phyloP scores from a whole-genome alignment of 352 stramenopile species.

The Phytophthora gonapodyides region DNA sequence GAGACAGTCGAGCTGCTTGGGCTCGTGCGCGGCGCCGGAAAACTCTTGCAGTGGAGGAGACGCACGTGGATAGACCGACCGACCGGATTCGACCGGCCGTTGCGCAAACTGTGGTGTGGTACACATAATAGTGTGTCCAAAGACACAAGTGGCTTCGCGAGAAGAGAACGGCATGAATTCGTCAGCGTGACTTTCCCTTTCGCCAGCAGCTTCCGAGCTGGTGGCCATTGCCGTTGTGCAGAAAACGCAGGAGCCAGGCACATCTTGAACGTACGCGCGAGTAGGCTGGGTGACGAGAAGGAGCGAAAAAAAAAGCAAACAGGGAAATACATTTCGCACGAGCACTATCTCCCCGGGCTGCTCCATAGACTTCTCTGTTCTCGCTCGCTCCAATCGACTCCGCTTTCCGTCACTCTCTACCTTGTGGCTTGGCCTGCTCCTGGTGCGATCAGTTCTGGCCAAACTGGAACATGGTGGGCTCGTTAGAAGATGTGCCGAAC shows the following conservation, averaged over 20 bases:
- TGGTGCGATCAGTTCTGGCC: conserved; percentile 60
- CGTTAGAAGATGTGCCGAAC: conserved; percentile 64
- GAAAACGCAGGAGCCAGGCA: no score
- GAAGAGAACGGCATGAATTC: no score
- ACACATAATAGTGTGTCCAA: no score
- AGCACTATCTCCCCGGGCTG: conserved; percentile 30
- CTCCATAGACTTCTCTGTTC: conserved; percentile 32
- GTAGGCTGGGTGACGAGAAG: neutral
- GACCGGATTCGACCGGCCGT: no score
- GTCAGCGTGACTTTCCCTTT: no score
- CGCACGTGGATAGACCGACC: no score
- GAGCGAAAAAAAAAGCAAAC: conserved; percentile 34
- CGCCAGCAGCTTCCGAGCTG: no score
- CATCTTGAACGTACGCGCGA: no score
- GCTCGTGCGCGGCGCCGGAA: conserved; percentile 12
- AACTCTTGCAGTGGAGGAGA: conserved; percentile 30
- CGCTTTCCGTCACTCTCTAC: conserved; percentile 29
- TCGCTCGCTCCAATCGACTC: conserved; percentile 25
- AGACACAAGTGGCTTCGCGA: no score
- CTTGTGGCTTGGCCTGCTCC: conserved; percentile 14
- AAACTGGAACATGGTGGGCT: conserved; percentile 87
- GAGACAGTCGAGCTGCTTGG: neutral
- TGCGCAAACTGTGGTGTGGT: no score
- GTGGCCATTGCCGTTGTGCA: no score
- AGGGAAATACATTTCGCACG: conserved; percentile 42